Evolutionary conservation across 257 asterid species (phyloP), one percentile per base, ranked within the genome.

Genomic region (Salvia splendens): DNA sequence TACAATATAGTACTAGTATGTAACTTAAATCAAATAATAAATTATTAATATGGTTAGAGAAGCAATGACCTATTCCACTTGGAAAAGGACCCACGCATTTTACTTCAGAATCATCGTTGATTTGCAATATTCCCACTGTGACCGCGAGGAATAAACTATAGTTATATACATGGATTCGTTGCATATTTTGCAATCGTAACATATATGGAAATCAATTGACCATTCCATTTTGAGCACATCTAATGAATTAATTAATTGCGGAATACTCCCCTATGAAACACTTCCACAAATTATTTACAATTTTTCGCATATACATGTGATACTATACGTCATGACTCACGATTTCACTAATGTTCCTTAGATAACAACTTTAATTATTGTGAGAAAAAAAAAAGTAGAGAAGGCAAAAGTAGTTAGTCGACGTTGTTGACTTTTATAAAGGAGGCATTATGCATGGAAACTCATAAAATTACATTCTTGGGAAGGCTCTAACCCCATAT

Each of bases 21-120:
- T 24, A 0, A 33, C 28, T 35, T 58, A 30, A 58, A 52, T 28
- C 30, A 24, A 24, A 24, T 5, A 54, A n/a, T 46, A 24, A 12
- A 54, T n/a, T 5, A 43, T 20, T 32, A 3, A 43, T 17, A 51
- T 46, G 77, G 47, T 72, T 72, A 64, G 72, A 56, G 67, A 20
- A 64, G 77, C 77, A 55, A 57, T 72, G 72, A 72, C 61, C 61
- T 72, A 64, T 5, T 20, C 28, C 20, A 54, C 16, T 20, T 55
- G 8, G 33, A 6, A 32, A 53, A 63, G 52, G 70, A 16, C 59
- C 76, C 64, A 32, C 30, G 30, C 65, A 16, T 12, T 51, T 43
- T 0, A 54, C 12, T 51, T 32, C 7, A 45, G 52, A 70, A 55
- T 65, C 61, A 17, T 20, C 2, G 35, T 72, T 46, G 76, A 63